Percentiles rank a stretch among this genome's conserved stretches.
phyloP scores from a whole-genome alignment of 441 rosid species.

The Pelargonium australe region DNA sequence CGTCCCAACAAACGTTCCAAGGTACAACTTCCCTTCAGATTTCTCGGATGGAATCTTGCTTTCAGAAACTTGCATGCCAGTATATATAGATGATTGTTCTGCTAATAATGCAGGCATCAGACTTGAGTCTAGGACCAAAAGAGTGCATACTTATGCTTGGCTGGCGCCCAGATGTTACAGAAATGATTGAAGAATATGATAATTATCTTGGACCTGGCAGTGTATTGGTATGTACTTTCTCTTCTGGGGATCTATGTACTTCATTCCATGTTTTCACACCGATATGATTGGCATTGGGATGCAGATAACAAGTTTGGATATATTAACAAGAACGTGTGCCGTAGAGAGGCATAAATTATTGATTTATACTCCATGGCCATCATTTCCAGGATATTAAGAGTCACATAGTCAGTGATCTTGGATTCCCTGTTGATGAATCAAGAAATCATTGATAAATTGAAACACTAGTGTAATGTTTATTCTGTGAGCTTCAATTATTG shows the following conservation, averaged over 20 bases:
- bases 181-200: constrained; percentile 88
- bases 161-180: constrained; percentile 82
- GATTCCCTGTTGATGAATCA: not conserved
- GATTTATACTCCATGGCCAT: not conserved
- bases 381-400: not conserved
- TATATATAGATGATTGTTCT: constrained; percentile 17
- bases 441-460: not conserved
- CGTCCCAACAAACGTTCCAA: constrained; percentile 61
- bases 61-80: constrained; percentile 5
- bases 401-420: no score
- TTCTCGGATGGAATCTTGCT: not conserved
- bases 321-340: not conserved
- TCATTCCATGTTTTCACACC: not conserved
- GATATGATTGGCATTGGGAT: not conserved
- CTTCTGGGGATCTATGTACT: not conserved
- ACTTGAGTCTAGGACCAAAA: constrained; percentile 55
- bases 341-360: not conserved
- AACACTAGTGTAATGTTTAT: no score
- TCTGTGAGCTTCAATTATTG: no score
- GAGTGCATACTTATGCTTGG: constrained; percentile 49
- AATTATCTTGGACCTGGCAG: constrained; percentile 98
- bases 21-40: constrained; percentile 33
- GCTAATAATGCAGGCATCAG: constrained; percentile 52
- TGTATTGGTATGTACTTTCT: constrained; percentile 47
- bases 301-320: not conserved